Conservation (phyloP, 2,329 filamentous ascomycete genomes). For the Xylariaceae sp. region DNA sequence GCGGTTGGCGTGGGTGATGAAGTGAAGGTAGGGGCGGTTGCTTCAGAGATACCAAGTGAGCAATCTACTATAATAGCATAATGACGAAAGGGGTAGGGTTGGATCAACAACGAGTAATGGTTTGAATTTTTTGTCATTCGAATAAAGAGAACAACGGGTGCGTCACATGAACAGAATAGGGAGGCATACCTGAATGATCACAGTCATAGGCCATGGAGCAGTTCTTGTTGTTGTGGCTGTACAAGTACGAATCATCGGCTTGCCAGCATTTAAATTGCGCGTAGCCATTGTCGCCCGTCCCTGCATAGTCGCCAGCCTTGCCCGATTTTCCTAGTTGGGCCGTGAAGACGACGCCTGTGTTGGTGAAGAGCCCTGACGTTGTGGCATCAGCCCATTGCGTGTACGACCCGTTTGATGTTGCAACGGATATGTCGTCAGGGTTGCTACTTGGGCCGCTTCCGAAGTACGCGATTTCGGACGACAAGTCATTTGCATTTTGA, state of each 20-base stretch:
- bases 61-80: not conserved
- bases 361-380: slow-evolving; percentile 34
- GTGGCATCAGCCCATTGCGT: slow-evolving; percentile 35
- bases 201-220: slow-evolving; percentile 39
- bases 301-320: slow-evolving; percentile 35
- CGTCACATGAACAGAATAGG: not conserved
- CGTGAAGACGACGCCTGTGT: slow-evolving; percentile 35
- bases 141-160: not conserved
- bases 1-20: slow-evolving; percentile 1
- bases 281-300: slow-evolving; percentile 38
- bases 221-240: slow-evolving; percentile 27
- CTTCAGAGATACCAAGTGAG: slow-evolving; percentile 8
- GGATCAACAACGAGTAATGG: no score
- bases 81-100: not conserved
- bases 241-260: slow-evolving; percentile 28
- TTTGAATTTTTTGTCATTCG: no score
- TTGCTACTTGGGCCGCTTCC: slow-evolving; percentile 9
- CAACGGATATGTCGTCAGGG: slow-evolving; percentile 35
- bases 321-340: slow-evolving; percentile 34
- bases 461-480: slow-evolving; percentile 41
- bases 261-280: slow-evolving; percentile 38
- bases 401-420: slow-evolving; percentile 27
- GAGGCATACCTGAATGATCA: slow-evolving; percentile 29
- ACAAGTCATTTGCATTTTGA: slow-evolving; percentile 20
- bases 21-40: slow-evolving; percentile 6